phyloP scores from a whole-genome alignment of 2,329 filamentous ascomycete species.

The Arthrobotrys musiformis region DNA sequence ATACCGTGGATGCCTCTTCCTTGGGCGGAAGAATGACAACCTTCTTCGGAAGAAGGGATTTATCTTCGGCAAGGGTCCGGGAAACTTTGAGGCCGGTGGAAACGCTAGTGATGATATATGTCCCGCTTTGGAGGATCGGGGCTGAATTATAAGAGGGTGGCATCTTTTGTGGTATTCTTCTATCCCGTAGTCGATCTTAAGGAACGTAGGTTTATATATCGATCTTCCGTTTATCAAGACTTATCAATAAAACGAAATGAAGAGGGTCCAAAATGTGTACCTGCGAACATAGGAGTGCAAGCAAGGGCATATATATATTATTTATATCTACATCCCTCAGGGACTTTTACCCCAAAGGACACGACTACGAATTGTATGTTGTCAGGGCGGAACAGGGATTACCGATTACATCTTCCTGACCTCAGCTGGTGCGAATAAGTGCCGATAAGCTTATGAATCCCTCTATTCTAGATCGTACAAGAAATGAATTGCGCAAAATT shows the following conservation, averaged over 20 bases:
- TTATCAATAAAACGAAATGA: too few relatives aligned
- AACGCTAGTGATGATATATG: slow-evolving; percentile 38
- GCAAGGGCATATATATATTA: too few relatives aligned
- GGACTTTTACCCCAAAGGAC: background rate
- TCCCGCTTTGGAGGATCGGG: slow-evolving; percentile 19
- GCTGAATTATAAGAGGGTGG: background rate
- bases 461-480: background rate
- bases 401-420: slow-evolving; percentile 4
- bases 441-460: background rate
- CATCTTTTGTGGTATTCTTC: background rate
- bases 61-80: slow-evolving; percentile 29
- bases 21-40: slow-evolving; percentile 15
- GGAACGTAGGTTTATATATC: background rate
- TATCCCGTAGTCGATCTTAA: background rate
- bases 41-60: slow-evolving; percentile 40
- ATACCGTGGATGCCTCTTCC: slow-evolving; percentile 16
- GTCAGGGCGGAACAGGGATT: background rate
- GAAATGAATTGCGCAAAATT: background rate
- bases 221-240: background rate
- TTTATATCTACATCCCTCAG: background rate
- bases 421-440: background rate
- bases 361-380: background rate
- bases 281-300: too few relatives aligned
- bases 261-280: too few relatives aligned
- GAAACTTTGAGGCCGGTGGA: slow-evolving; percentile 23